Base-by-base conservation (phyloP, 192 early-diverging fungal species). In the Entophlyctis luteolus region DNA sequence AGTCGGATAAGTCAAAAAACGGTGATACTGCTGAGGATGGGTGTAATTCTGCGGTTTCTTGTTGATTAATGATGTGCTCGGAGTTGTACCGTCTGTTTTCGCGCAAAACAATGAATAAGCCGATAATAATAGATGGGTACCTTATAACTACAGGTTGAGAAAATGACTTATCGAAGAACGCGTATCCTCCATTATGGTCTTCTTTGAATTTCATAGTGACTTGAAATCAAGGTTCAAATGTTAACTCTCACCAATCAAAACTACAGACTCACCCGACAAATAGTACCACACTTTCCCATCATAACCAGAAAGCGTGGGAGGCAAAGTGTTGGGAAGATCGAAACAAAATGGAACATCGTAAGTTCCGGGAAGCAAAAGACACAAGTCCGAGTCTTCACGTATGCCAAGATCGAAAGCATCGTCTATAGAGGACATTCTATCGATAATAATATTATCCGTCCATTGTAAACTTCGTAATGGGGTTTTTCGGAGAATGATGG, bases 261-360 rank as follows among this genome's bases (percentile, higher is more conserved):
- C n/a, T n/a, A n/a, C n/a, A n/a, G n/a, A n/a, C n/a, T n/a, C n/a
- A 67, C 65, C 65, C 34, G 29, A 6, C 39, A 67, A 28, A 0
- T 6, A 20, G 29, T 67, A 67, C 1, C 2, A 36, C 12, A 67
- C 39, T 27, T 3, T 4, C 8, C 65, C 65, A 8, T 53, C 37
- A 31, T 6, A 0, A 37, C 52, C 65, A 1, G 14, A n/a, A 56
- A 67, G 55, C 20, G 50, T 35, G 10, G 65, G 65, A 22, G 65
- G 65, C 33, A 67, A 38, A 25, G 55, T 35, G 23, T 14, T 25
- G 10, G 65, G 34, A 4, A 67, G 36, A 1, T 12, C 18, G 27
- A 67, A 67, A 20, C 65, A 53, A 46, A 67, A 67, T 1, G 65
- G 65, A 5, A 67, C 65, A 14, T 67, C 65, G 31, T 67, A 67